Conservation (phyloP, 2,329 filamentous ascomycete genomes). For the Capronia epimyces region DNA sequence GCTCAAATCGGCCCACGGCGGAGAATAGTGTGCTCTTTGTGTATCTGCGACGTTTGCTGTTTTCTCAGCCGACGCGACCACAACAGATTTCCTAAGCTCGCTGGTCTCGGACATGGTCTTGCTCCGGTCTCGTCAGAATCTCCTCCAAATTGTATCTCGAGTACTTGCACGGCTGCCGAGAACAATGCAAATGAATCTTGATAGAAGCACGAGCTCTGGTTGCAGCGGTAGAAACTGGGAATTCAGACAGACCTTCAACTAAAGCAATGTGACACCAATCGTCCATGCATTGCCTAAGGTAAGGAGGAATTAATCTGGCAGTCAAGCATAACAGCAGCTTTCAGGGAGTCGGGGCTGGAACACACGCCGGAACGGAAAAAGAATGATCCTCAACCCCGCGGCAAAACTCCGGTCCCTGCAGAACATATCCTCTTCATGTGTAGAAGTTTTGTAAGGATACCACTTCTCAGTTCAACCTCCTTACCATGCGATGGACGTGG, state of each 20-base stretch:
- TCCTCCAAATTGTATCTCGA: no score
- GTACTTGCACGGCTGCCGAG: no score
- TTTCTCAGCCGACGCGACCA: slow-evolving; percentile 8
- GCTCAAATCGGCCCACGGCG: slow-evolving; percentile 92
- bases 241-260: neutral
- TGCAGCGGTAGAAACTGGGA: no score
- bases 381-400: neutral
- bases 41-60: slow-evolving; percentile 6
- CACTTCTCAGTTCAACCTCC: neutral
- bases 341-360: no score
- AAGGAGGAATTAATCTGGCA: no score
- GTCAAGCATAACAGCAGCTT: no score
- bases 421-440: neutral
- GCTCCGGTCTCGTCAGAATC: neutral
- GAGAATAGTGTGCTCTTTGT: slow-evolving; percentile 67
- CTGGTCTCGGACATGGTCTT: slow-evolving; percentile 3
- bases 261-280: neutral
- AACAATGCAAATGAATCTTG: no score
- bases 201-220: no score
- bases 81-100: slow-evolving; percentile 10
- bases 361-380: slow-evolving; percentile 1
- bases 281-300: no score
- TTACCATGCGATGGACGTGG: slow-evolving; percentile 35
- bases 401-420: neutral
- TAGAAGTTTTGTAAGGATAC: neutral